phyloP scores from a whole-genome alignment of 225 moss, liverwort and hornwort species.

The Ulota crispa region DNA sequence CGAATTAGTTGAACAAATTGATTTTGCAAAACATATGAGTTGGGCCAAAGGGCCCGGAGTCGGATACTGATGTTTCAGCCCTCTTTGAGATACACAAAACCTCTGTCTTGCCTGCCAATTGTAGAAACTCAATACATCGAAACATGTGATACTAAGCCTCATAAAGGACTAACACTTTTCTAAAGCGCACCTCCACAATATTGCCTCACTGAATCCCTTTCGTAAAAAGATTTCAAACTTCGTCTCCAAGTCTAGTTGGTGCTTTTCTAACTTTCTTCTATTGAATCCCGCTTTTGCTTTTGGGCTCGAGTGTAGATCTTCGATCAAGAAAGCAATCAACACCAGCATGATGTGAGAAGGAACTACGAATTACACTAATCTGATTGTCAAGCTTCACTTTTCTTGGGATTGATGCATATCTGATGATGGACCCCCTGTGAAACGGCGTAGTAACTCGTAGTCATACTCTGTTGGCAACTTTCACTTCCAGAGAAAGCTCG shows the following conservation, averaged over 20 bases:
- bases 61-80: not conserved
- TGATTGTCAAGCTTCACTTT: not conserved
- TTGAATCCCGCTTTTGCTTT: not conserved
- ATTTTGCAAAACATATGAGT: not conserved
- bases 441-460: not conserved
- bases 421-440: not conserved
- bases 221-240: not conserved
- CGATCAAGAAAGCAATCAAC: not conserved
- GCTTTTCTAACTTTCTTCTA: not conserved
- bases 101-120: not conserved
- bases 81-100: not conserved
- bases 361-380: not conserved
- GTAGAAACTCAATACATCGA: not conserved
- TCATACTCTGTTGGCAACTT: slow-evolving; percentile 9
- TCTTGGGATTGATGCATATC: not conserved
- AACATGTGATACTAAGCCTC: not conserved
- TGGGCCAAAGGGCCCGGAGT: not conserved
- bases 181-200: not conserved
- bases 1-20: not conserved
- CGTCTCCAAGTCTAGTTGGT: not conserved
- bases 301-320: not conserved
- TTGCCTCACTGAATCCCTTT: not conserved
- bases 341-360: not conserved
- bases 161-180: not conserved
- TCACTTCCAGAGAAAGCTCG: not conserved